Base-by-base conservation (phyloP, 495 filamentous ascomycete species). In the Aspergillus homomorphus region DNA sequence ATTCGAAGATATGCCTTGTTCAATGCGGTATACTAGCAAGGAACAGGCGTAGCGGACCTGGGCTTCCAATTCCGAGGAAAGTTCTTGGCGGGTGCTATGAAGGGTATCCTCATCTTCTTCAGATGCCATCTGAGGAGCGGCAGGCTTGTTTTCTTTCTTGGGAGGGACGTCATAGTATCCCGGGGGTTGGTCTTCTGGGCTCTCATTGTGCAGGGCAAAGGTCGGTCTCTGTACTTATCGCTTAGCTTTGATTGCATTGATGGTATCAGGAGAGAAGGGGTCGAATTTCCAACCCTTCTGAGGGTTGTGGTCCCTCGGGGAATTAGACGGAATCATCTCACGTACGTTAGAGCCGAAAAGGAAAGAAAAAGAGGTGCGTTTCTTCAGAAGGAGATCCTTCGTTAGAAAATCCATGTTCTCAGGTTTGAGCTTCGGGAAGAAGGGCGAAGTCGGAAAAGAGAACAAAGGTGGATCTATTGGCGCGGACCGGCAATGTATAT, bases 1-100 rank as follows among this genome's bases (percentile, higher is more conserved):
- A 18, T 8, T 30, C 22, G 51, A 14, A 16, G 44, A 21, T 20
- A 20, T 46, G 18, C 63, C 66, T 44, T 45, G 56, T 50, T 64
- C 59, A 48, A 69, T 57, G n/a, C 61, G 44, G 52, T 66, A 60
- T 15, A 62, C 58, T 6, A 69, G 66, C 23, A 66, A 45, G 1
- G 59, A 53, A 41, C 66, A 69, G 18, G 66, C 46, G 44, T 59
- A 46, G 45, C 58, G 51, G 4, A 69, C 48, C 9, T 66, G 50
- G 0, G 48, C 53, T 19, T 66, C 64, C 4, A 69, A 21, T 12
- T 63, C 53, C 1, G 57, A 21, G 14, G 59, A 22, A 19, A 69
- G 62, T 4, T 62, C 28, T 45, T 63, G 66, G 4, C 63, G 66
- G 33, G 33, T 38, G 33, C 33, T 38, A 5, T 2, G 12, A 12